Evolutionary conservation across 345 rosid genomes (phyloP).

Genomic region (Arabidopsis arenosa): DNA sequence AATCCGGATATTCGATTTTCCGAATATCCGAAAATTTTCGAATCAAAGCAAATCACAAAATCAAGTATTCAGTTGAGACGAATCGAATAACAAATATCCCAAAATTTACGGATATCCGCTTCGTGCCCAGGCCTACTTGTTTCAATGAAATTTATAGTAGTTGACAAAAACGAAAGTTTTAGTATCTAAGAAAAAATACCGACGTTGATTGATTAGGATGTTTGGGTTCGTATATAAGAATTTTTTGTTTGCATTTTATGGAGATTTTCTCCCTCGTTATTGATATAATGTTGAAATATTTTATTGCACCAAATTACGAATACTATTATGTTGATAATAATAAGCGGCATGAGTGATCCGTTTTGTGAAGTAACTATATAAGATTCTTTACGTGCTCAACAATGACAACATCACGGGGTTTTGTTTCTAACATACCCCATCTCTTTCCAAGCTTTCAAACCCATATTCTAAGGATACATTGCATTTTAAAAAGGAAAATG

Average conservation of each 20-base stretch:
- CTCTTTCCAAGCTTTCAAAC: background rate
- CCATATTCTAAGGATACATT: background rate
- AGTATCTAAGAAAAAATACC: background rate
- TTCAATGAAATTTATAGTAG: background rate
- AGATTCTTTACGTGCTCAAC: constrained; percentile 34
- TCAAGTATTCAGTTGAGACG: too few species aligned
- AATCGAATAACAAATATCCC: too few species aligned
- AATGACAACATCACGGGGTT: constrained; percentile 9
- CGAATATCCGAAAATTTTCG: too few species aligned
- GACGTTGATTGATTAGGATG: background rate
- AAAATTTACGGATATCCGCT: too few species aligned
- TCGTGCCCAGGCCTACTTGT: too few species aligned
- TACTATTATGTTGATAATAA: background rate
- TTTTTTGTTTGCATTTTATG: background rate
- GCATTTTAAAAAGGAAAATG: background rate
- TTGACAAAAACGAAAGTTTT: background rate
- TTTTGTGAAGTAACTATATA: constrained; percentile 3
- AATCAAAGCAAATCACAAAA: too few species aligned
- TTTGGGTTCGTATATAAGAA: background rate
- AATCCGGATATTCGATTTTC: too few species aligned
- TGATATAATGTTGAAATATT: background rate
- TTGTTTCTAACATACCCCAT: constrained; percentile 21
- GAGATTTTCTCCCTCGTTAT: background rate
- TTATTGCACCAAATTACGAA: background rate
- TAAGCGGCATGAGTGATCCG: background rate